Evolutionary conservation across 805 yeast genomes (phyloP).

Genomic region (Starmerella riodocensis): DNA sequence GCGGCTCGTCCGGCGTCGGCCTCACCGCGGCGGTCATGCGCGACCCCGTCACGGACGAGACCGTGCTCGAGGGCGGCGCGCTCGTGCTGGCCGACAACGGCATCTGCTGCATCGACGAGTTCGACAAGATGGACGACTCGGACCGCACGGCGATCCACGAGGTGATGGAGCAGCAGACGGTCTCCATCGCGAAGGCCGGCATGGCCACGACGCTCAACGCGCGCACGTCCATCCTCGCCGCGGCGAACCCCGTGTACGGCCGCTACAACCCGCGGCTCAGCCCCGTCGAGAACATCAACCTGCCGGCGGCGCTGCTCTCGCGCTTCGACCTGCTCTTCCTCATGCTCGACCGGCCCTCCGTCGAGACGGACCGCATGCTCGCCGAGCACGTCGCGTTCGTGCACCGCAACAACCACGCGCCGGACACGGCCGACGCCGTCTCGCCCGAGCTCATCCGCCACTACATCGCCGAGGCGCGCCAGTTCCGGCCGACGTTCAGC

Average conservation of each 20-base stretch:
- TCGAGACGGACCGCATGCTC: constrained; percentile 67
- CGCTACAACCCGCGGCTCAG: constrained; percentile 81
- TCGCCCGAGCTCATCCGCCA: constrained; percentile 74
- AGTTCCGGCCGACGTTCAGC: constrained; percentile 73
- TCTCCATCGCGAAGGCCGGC: constrained; percentile 94
- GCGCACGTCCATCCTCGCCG: constrained; percentile 87
- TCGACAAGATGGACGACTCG: constrained; percentile 94
- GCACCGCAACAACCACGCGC: constrained; percentile 85
- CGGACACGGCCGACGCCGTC: constrained; percentile 56
- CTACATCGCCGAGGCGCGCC: constrained; percentile 73
- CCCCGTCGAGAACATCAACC: constrained; percentile 87
- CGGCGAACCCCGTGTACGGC: constrained; percentile 96
- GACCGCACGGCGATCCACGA: constrained; percentile 98
- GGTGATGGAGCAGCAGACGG: constrained; percentile 99
- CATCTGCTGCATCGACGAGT: constrained; percentile 96
- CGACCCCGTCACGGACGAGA: constrained; percentile 97
- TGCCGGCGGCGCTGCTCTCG: constrained; percentile 91
- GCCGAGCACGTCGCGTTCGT: constrained; percentile 93
- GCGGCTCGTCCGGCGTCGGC: constrained; percentile 98
- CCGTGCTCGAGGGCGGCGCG: constrained; percentile 98
- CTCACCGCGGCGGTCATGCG: constrained; percentile 97
- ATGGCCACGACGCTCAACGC: constrained; percentile 93
- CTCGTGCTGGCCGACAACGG: constrained; percentile 94
- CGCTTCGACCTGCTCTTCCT: constrained; percentile 85
- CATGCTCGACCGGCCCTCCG: constrained; percentile 69